phyloP scores from a whole-genome alignment of 2,329 filamentous ascomycete species.

The Monilinia fructigena region DNA sequence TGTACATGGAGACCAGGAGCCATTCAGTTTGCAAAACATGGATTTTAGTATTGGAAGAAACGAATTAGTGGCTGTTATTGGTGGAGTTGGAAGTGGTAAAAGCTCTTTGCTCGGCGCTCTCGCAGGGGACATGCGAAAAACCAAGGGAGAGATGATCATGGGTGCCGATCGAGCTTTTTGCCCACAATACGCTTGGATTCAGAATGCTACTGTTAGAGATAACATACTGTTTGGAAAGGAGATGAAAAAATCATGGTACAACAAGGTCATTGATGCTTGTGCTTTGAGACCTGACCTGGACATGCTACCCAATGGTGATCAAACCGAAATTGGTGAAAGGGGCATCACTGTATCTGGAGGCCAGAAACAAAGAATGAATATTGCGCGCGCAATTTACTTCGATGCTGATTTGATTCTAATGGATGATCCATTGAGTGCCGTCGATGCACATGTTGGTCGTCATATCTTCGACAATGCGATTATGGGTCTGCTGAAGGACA shows the following conservation, averaged over 20 bases:
- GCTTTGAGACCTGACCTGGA: slow-evolving; percentile 82
- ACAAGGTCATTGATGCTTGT: slow-evolving; percentile 64
- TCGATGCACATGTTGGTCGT: slow-evolving; percentile 67
- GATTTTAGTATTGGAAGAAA: slow-evolving; percentile 68
- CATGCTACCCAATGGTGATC: slow-evolving; percentile 86
- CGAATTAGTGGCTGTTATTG: slow-evolving; percentile 82
- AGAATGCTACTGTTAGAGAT: slow-evolving; percentile 81
- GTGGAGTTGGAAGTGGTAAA: slow-evolving; percentile 86
- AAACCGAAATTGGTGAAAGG: slow-evolving; percentile 90
- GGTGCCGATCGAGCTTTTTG: slow-evolving; percentile 86
- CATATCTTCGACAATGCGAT: slow-evolving; percentile 94
- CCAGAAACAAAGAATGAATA: slow-evolving; percentile 93
- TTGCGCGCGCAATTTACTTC: slow-evolving; percentile 77
- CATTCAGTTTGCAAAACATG: slow-evolving; percentile 70
- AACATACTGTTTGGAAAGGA: slow-evolving; percentile 91
- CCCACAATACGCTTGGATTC: slow-evolving; percentile 97
- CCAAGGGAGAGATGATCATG: slow-evolving; percentile 68
- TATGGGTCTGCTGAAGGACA: slow-evolving; percentile 80
- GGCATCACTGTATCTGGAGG: slow-evolving; percentile 95
- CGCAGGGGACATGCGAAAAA: slow-evolving; percentile 91
- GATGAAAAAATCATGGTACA: slow-evolving; percentile 71
- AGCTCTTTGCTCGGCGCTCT: slow-evolving; percentile 84
- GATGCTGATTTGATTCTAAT: slow-evolving; percentile 66
- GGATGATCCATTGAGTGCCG: slow-evolving; percentile 68
- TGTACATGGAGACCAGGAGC: slow-evolving; percentile 54